Evolutionary conservation across 83 land plant genomes (phyloP), one percentile per base, ranked within the genome.

Genomic region (Thuja plicata): DNA sequence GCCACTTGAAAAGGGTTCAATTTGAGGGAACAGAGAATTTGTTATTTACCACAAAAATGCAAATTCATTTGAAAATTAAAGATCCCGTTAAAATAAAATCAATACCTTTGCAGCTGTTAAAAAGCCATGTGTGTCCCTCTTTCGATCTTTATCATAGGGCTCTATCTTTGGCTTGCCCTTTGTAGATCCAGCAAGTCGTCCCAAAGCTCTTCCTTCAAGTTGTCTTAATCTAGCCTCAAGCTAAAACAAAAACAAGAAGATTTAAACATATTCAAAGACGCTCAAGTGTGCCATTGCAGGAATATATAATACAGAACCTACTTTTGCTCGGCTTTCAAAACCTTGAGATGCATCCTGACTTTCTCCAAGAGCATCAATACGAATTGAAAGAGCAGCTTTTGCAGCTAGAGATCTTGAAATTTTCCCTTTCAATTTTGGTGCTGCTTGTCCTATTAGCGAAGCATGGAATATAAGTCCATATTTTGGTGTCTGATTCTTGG

Each of bases 381-480:
- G 89, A 89, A 97, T 94, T 1, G 99, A 94, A 38, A 98, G 88
- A 34, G 97, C 95, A 77, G 99, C 86, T 88, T 97, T 98, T 16
- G 99, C 99, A 76, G 99, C 99, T 71, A 98, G 96, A 32, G 99
- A 96, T 32, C 99, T 90, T 62, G 99, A 94, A 38, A 98, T 98
- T 84, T 97, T 98, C 12, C 97, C 99, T 91, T 97, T 97, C 54
- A 92, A 89, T 82, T 97, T 98, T 24, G 99, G 97, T 37, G 99
- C 95, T 7, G 99, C 99, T 93, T 97, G 99, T 73, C 99, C 99
- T 89, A 98, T 93, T 82, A 98, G 85, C 0, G 99, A 96, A 43
- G 99, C 99, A 93, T 98, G 99, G 90, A 92, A 98, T 60, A 98
- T 96, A 27, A 98, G 94, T 66, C 99, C 99, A 91, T 98, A 98